Conservation (phyloP, 495 filamentous ascomycete species). For the Annulohypoxylon maeteangense region DNA sequence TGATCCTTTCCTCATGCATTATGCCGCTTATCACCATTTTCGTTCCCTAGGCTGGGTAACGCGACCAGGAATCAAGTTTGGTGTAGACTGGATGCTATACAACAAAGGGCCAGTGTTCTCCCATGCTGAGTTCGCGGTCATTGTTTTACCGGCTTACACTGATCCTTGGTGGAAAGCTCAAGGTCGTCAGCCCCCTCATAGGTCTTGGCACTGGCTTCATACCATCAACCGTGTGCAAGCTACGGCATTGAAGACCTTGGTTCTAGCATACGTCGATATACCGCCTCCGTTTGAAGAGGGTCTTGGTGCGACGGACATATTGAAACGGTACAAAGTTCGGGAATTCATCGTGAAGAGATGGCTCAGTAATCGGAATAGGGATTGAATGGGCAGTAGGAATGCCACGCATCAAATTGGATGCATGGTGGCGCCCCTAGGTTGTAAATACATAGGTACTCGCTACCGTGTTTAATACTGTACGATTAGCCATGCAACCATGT, state of each 20-base stretch:
- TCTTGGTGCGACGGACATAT: conserved; percentile 60
- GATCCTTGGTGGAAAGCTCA: conserved; percentile 76
- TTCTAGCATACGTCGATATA: conserved; percentile 90
- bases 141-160: conserved; percentile 84
- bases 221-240: conserved; percentile 90
- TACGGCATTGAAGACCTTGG: conserved; percentile 87
- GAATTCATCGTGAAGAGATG: conserved; percentile 87
- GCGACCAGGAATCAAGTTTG: conserved; percentile 93
- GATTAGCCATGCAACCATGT: conserved; percentile 12
- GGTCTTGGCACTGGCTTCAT: conserved; percentile 92
- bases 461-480: not conserved
- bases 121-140: conserved; percentile 90
- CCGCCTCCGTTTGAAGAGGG: conserved; percentile 70
- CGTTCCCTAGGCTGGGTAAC: conserved; percentile 97
- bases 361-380: conserved; percentile 76
- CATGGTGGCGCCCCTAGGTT: conserved; percentile 7
- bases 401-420: conserved; percentile 1
- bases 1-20: conserved; percentile 86
- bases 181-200: conserved; percentile 56
- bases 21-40: conserved; percentile 95
- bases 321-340: conserved; percentile 79
- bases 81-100: conserved; percentile 92
- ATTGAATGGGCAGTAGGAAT: conserved; percentile 16
- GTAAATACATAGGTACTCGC: not conserved
- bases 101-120: conserved; percentile 93